A percentile compares a stretch with the other conserved stretches of the same genome.
phyloP scores from a whole-genome alignment of 192 early-diverging fungal species.

The Irineochytrium annulatum region DNA sequence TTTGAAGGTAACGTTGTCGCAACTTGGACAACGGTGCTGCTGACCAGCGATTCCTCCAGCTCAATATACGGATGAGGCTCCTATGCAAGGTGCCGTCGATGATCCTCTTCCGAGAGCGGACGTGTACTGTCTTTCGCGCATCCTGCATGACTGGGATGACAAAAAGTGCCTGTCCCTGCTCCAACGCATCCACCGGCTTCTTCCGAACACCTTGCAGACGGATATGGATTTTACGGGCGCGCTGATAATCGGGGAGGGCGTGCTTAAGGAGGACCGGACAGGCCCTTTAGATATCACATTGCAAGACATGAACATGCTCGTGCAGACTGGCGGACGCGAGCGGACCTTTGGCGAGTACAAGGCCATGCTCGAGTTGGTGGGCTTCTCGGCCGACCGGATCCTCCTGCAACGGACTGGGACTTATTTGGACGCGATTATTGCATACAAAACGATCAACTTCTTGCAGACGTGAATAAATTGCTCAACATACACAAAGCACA shows the following conservation, averaged over 20 bases:
- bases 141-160: slow-evolving; percentile 34
- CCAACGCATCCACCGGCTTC: background rate
- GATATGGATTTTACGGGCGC: background rate
- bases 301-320: slow-evolving; percentile 31
- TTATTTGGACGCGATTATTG: background rate
- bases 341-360: slow-evolving; percentile 6
- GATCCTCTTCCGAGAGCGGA: slow-evolving; percentile 14
- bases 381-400: background rate
- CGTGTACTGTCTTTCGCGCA: slow-evolving; percentile 19
- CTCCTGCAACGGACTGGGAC: background rate
- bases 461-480: too few relatives aligned
- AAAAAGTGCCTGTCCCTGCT: slow-evolving; percentile 7
- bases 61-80: background rate
- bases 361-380: background rate
- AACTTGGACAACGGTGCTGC: background rate
- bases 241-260: background rate
- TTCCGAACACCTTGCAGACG: background rate
- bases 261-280: background rate
- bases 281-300: slow-evolving; percentile 1
- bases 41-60: background rate
- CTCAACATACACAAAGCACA: too few relatives aligned
- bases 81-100: background rate
- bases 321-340: slow-evolving; percentile 30
- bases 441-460: too few relatives aligned
- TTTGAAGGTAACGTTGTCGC: too few relatives aligned